These are phyloP conservation scores for Gigaspora rosea DNA, from an alignment of 192 early-diverging fungal genomes.

Conservation along the genomic window DNA sequence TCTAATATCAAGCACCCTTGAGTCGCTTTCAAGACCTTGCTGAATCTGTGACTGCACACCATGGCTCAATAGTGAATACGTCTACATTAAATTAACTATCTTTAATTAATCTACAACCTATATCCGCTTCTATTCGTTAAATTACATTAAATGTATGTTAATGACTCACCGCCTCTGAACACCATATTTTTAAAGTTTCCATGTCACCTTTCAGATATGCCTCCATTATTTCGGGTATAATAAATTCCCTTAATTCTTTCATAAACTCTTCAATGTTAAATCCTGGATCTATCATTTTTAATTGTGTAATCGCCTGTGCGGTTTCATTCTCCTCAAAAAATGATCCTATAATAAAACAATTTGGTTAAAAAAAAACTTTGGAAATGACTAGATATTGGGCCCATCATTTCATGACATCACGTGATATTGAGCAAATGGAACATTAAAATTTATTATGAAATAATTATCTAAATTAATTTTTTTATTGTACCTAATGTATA, in stretches of 20 bases:
- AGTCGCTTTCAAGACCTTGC: constrained; percentile 90
- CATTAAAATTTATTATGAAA: too few relatives aligned
- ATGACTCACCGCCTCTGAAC: constrained; percentile 81
- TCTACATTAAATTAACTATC: constrained; percentile 39
- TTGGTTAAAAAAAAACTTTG: too few relatives aligned
- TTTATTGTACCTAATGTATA: constrained; percentile 60
- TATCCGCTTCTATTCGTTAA: background rate
- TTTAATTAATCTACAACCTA: background rate
- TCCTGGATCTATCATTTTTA: constrained; percentile 81
- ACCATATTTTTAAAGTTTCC: constrained; percentile 86
- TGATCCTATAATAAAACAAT: constrained; percentile 49
- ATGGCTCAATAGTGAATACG: constrained; percentile 80
- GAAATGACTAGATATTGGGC: too few relatives aligned
- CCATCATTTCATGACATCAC: too few relatives aligned
- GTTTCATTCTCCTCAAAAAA: constrained; percentile 93
- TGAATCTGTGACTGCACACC: constrained; percentile 81
- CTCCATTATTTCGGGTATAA: constrained; percentile 95
- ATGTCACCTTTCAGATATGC: constrained; percentile 88
- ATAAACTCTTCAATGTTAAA: constrained; percentile 88
- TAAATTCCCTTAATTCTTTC: constrained; percentile 88
- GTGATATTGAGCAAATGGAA: too few relatives aligned
- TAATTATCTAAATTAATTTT: too few relatives aligned
- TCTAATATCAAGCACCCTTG: constrained; percentile 90
- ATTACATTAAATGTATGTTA: background rate
- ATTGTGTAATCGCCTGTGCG: constrained; percentile 81